A percentile compares a stretch with the other conserved stretches of the same genome.
phyloP scores from a whole-genome alignment of 2,329 filamentous ascomycete species.

The Fusarium sp. region DNA sequence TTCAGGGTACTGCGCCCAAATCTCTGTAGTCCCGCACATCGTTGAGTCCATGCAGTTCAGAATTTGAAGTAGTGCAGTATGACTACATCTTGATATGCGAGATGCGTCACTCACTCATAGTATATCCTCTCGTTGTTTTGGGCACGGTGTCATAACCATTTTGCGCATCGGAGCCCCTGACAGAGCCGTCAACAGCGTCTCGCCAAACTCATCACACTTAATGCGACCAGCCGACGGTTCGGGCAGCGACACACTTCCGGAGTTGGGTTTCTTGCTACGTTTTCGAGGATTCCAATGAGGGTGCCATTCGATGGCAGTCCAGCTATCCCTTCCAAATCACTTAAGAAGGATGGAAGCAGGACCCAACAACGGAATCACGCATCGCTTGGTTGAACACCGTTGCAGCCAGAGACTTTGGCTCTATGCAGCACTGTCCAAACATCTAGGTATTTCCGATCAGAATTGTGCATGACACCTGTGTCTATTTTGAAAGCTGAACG shows the following conservation, averaged over 20 bases:
- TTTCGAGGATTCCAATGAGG: conserved; percentile 15
- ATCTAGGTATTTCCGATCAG: conserved; percentile 7
- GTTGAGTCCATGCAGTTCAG: conserved; percentile 5
- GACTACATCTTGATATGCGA: conserved; percentile 2
- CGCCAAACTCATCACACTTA: conserved; percentile 32
- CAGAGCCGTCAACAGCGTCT: conserved; percentile 18
- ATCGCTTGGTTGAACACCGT: conserved; percentile 38
- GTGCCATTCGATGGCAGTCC: conserved; percentile 3
- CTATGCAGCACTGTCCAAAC: conserved; percentile 28
- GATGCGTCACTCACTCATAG: neutral
- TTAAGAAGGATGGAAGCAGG: conserved; percentile 16
- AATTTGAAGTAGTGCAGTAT: conserved; percentile 9
- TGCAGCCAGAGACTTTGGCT: conserved; percentile 9
- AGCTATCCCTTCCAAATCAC: neutral
- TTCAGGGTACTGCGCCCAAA: conserved; percentile 14
- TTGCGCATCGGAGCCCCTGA: conserved; percentile 21
- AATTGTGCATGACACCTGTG: conserved; percentile 24
- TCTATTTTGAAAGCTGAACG: conserved; percentile 23
- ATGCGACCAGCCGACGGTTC: conserved; percentile 42
- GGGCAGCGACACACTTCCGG: conserved; percentile 26
- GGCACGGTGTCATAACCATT: neutral
- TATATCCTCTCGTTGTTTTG: neutral
- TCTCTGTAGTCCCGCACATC: conserved; percentile 24
- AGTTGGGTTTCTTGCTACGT: conserved; percentile 12
- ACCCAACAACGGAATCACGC: conserved; percentile 18